A percentile compares a stretch with the other conserved stretches of the same genome.
Evolutionary conservation across 192 early-diverging fungal species (phyloP).

Genomic region (Coemansia sp.): DNA sequence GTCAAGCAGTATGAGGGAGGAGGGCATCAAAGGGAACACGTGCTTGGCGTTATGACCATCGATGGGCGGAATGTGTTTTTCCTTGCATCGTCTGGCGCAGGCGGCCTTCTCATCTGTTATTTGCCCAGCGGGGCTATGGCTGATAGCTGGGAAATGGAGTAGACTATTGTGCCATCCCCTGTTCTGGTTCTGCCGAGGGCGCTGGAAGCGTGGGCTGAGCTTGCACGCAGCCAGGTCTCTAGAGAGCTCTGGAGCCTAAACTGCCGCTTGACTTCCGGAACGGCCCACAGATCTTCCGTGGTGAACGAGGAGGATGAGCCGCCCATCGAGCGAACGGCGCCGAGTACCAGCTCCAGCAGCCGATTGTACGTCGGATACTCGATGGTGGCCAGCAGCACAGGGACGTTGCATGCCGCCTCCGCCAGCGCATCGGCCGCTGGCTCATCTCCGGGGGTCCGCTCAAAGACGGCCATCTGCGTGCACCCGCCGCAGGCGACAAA

Average conservation of each 20-base stretch:
- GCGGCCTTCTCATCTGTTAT: too few species aligned
- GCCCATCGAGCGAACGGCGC: slow-evolving; percentile 16
- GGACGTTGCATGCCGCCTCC: slow-evolving; percentile 9
- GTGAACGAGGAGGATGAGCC: not conserved
- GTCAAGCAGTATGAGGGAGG: too few species aligned
- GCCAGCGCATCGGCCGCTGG: not conserved
- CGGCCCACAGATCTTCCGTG: slow-evolving; percentile 50
- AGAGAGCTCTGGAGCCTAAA: slow-evolving; percentile 49
- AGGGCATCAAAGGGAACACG: too few species aligned
- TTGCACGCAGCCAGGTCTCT: slow-evolving; percentile 37
- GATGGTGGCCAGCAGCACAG: slow-evolving; percentile 45
- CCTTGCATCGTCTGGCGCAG: too few species aligned
- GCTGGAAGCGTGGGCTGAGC: not conserved
- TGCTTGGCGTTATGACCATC: slow-evolving; percentile 1
- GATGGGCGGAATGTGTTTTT: too few species aligned
- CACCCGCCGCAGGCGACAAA: slow-evolving; percentile 61
- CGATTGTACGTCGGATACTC: slow-evolving; percentile 59
- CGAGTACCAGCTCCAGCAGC: slow-evolving; percentile 43
- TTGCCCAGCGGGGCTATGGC: slow-evolving; percentile 5
- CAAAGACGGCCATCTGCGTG: slow-evolving; percentile 79
- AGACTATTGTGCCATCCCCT: not conserved
- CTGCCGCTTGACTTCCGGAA: slow-evolving; percentile 55
- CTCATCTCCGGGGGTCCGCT: slow-evolving; percentile 3
- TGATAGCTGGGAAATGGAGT: slow-evolving; percentile 3
- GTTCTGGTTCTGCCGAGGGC: not conserved